phyloP scores from a whole-genome alignment of 1,284 basidiomycete species.

The Blastosporella zonata region DNA sequence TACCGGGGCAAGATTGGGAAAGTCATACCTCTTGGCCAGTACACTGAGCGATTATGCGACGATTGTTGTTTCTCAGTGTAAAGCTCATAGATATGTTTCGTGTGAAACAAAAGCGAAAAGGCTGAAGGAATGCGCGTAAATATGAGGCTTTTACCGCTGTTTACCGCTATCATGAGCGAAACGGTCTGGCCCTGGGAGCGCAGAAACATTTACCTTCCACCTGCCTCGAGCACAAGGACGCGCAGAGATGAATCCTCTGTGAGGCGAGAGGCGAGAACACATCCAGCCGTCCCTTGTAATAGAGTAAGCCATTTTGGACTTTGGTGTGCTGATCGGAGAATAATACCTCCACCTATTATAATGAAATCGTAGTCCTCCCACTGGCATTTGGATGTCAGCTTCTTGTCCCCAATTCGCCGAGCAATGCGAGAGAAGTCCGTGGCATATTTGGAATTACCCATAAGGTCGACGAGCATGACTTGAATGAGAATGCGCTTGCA shows the following conservation, averaged over 20 bases:
- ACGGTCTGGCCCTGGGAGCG: background rate
- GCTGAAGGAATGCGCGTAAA: constrained; percentile 41
- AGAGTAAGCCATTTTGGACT: background rate
- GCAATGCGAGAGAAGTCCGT: constrained; percentile 21
- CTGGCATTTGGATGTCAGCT: constrained; percentile 2
- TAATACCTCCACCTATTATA: constrained; percentile 60
- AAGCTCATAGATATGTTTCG: constrained; percentile 48
- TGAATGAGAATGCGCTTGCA: too few species aligned
- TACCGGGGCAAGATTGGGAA: background rate
- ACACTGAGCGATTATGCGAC: constrained; percentile 43
- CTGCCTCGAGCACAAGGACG: constrained; percentile 64
- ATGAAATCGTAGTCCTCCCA: constrained; percentile 53
- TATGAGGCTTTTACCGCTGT: constrained; percentile 37
- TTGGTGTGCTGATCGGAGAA: background rate
- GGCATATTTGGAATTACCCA: constrained; percentile 13
- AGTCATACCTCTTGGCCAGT: constrained; percentile 61
- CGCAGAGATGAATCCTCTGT: constrained; percentile 54
- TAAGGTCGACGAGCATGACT: constrained; percentile 7
- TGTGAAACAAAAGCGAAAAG: constrained; percentile 40
- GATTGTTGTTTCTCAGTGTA: constrained; percentile 53
- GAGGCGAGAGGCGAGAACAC: constrained; percentile 61
- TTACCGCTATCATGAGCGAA: too few species aligned
- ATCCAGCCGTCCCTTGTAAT: constrained; percentile 59
- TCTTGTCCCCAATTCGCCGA: constrained; percentile 6
- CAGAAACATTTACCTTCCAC: constrained; percentile 45